Evolutionary conservation across 257 asterid species (phyloP), one percentile per base, ranked within the genome.

Genomic region (Lithospermum erythrorhizon): DNA sequence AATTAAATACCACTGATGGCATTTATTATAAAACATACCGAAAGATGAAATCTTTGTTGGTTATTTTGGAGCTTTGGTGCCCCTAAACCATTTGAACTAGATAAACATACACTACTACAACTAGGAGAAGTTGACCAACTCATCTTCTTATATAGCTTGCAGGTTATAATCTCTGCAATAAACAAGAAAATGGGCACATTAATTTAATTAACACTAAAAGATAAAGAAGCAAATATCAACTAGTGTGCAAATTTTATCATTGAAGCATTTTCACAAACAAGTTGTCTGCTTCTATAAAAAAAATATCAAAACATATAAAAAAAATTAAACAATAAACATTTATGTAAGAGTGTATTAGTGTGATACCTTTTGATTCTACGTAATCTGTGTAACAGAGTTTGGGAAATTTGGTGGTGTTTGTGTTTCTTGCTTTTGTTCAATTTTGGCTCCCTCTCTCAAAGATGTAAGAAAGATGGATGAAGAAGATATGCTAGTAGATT

Each of bases 21-120:
- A 30, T 30, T 30, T 18, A 14, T 53, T 3, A 53, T 18, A 53
- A 18, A 49, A 37, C 54, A 52, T 71, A 71, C 76, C 61, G n/a
- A 3, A 58, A 9, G 48, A 61, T 61, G 27, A 45, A 21, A 29
- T 35, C 55, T 49, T 9, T 24, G 57, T 22, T 13, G 58, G 22
- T 58, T 53, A 24, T 52, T 32, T 16, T 47, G 62, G 20, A 22
- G 53, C 22, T 41, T 58, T 24, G 55, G 30, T 0, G 24, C 56
- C 55, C 60, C 32, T 17, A 48, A 21, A 61, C 22, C 37, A 53
- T 57, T 61, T 21, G 48, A 24, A 52, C 64, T 62, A 6, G 63
- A 63, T 55, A 53, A 57, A 56, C 48, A 63, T 22, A 14, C n/a
- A 24, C 54, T 49, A 37, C 64, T 6, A 23, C 64, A 54, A 56